Percentiles rank a stretch among this genome's conserved stretches.
Conservation (phyloP, 2,329 filamentous ascomycete genomes). For the Hirsutella rhossiliensis region DNA sequence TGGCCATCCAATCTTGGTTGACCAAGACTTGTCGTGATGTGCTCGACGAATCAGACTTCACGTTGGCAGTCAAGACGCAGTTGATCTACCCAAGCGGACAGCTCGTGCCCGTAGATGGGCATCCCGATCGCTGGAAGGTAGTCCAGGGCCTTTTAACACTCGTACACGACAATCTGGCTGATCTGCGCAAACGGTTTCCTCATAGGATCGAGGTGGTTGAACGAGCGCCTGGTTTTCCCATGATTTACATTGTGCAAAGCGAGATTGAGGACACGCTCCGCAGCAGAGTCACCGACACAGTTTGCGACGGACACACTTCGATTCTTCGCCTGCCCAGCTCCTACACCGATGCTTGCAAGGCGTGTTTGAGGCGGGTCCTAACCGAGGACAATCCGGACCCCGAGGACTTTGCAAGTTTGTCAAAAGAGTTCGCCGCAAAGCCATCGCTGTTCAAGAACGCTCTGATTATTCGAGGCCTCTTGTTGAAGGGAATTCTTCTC, state of each 20-base stretch:
- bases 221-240: slow-evolving; percentile 33
- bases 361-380: background rate
- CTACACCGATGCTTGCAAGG: background rate
- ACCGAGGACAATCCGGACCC: background rate
- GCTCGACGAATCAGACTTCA: slow-evolving; percentile 52
- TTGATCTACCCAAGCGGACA: slow-evolving; percentile 44
- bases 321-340: slow-evolving; percentile 6
- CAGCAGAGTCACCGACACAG: slow-evolving; percentile 24
- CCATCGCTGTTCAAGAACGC: slow-evolving; percentile 13
- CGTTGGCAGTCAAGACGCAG: slow-evolving; percentile 39
- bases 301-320: slow-evolving; percentile 19
- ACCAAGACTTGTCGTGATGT: slow-evolving; percentile 41
- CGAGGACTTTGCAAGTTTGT: background rate
- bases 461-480: slow-evolving; percentile 49
- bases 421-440: background rate
- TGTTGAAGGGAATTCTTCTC: slow-evolving; percentile 47
- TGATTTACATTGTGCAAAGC: slow-evolving; percentile 40
- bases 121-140: slow-evolving; percentile 38
- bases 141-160: slow-evolving; percentile 27
- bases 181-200: slow-evolving; percentile 20
- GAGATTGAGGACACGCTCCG: slow-evolving; percentile 34
- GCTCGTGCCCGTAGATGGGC: slow-evolving; percentile 35
- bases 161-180: slow-evolving; percentile 22
- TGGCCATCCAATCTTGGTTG: slow-evolving; percentile 38
- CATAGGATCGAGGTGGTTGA: slow-evolving; percentile 34